Base-by-base conservation (phyloP, 768 basidiomycete species). In the Naganishia vishniacii region DNA sequence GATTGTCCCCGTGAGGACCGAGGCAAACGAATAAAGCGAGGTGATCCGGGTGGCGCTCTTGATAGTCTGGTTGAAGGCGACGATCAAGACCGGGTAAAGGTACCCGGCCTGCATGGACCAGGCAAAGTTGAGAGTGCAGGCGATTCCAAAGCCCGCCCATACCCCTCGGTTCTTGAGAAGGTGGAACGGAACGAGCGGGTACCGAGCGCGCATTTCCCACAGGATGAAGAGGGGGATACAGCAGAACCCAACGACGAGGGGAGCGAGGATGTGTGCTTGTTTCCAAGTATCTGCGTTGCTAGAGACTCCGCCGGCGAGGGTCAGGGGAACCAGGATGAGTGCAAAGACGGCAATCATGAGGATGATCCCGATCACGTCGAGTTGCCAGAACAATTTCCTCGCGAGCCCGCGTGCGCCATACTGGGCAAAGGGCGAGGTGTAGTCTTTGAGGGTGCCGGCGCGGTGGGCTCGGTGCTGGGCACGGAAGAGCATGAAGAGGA, bases 271-370 rank as follows among this genome's bases (percentile, higher is more conserved):
- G 61, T 51, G 31, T 37, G 49, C 49, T 34, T 51, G 28, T 23
- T 29, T 26, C 49, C 49, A 51, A n/a, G 49, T 51, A 12, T 28
- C 49, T 1, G 49, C 31, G 8, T 29, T 29, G 49, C 26, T 29
- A 11, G n/a, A 2, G 4, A 56, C 23, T 5, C 53, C 53, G 41
- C 71, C 72, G 12, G 74, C 77, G 32, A 78, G 67, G 0, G 77
- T 73, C 66, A 78, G 72, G 0, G 78, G 78, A 0, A 78, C 62
- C 9, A 78, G 71, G 68, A 78, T 71, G 16, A 78, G 51, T 0
- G 70, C 60, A 23, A 76, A 66, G n/a, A 67, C 59, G 7, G 68
- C 72, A 44, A 67, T 62, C 37, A 74, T 61, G 18, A 78, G 67
- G 61, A 78, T 64, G 9, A 76, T 45, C n/a, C 77, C 77, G 59